phyloP scores from a whole-genome alignment of 441 rosid species.

The Populus trichocarpa region DNA sequence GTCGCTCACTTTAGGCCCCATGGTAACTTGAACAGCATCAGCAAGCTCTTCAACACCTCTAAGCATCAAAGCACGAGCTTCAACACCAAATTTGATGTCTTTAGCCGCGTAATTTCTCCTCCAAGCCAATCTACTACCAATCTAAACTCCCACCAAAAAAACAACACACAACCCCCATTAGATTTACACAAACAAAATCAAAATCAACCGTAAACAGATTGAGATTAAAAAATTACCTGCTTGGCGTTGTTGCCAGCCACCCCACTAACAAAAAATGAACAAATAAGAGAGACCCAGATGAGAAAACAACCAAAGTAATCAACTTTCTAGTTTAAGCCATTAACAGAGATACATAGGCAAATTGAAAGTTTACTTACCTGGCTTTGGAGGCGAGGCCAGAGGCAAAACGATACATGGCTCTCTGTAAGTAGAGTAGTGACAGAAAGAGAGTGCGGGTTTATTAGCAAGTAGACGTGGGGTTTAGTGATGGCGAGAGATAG shows the following conservation, averaged over 20 bases:
- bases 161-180: neutral
- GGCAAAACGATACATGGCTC: conserved; percentile 60
- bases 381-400: conserved; percentile 61
- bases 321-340: neutral
- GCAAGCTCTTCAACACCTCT: conserved; percentile 82
- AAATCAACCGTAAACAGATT: neutral
- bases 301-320: neutral
- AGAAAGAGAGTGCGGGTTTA: neutral
- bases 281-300: neutral
- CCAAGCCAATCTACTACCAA: conserved; percentile 55
- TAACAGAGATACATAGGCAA: neutral
- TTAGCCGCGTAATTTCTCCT: conserved; percentile 64
- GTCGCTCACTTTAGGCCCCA: conserved; percentile 70
- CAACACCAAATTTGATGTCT: conserved; percentile 71
- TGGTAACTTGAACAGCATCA: conserved; percentile 72
- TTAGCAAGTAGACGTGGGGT: neutral
- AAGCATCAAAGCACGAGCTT: conserved; percentile 79
- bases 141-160: conserved; percentile 24
- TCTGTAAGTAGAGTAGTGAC: neutral
- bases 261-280: conserved; percentile 23
- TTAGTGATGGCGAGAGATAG: neutral
- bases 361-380: conserved; percentile 30
- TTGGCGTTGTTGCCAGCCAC: conserved; percentile 34
- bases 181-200: neutral
- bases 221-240: conserved; percentile 36